phyloP scores from a whole-genome alignment of 305 asterid species.

The Fraxinus xanthoxyloides region DNA sequence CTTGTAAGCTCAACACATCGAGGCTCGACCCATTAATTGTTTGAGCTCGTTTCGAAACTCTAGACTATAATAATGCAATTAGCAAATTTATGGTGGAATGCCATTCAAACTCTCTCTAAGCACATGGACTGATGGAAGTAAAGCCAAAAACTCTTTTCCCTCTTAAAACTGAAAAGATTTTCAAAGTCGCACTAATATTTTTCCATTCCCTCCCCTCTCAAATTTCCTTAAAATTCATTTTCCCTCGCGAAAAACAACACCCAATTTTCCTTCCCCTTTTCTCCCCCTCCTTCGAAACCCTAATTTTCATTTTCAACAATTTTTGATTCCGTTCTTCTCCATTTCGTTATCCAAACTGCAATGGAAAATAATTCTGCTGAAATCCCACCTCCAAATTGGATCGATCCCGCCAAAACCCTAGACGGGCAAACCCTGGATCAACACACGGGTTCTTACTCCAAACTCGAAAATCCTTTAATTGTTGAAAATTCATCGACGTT shows the following conservation, averaged over 20 bases:
- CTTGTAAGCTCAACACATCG: no score
- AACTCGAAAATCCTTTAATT: constrained; percentile 8
- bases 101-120: background rate
- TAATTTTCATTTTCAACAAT: background rate
- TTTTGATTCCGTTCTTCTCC: background rate
- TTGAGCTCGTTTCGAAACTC: no score
- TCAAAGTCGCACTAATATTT: background rate
- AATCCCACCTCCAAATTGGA: constrained; percentile 15
- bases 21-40: no score
- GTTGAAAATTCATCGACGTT: constrained; percentile 20
- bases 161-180: background rate
- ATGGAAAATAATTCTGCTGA: constrained; percentile 27
- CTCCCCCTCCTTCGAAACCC: constrained; percentile 6
- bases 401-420: constrained; percentile 36
- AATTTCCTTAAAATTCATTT: background rate
- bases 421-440: constrained; percentile 11
- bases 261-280: background rate
- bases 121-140: background rate
- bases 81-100: background rate
- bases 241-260: background rate
- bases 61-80: no score
- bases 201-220: constrained; percentile 33
- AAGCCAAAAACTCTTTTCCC: background rate
- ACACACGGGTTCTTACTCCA: constrained; percentile 14
- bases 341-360: background rate